Evolutionary conservation across 352 stramenopile genomes (phyloP), one percentile per base, ranked within the genome.

Genomic region (Blastocystis sp.): DNA sequence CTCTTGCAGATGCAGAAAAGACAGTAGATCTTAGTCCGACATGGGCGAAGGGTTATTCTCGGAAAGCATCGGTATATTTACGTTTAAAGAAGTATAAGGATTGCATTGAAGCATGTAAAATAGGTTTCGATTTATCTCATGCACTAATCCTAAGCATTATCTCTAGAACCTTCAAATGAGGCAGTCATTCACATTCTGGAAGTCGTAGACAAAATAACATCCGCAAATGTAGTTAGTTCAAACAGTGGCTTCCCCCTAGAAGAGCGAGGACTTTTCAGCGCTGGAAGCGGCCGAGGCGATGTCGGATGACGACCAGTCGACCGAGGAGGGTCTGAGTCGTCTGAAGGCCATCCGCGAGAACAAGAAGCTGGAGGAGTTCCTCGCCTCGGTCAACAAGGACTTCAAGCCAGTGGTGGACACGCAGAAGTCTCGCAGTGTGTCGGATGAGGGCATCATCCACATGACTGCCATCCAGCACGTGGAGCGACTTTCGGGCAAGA

Each of bases 1-100:
- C 70, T 8, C 91, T 92, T 6, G 92, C 95, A 47, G 90, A 93
- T 4, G 91, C 91, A 0, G 84, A 90, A 41, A 91, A 93, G 61
- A 91, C 92, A 66, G 47, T 92, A 9, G 90, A 94, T 69, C 34
- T 90, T 54, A 63, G 66, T 88, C 77, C 77, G 55, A 88, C 62
- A 34, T 88, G 77, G 77, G 53, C 39, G 20, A 76, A 79, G 37
- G 62, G 77, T 1, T 88, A 88, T 45, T 88, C 77, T n/a, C 39
- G 77, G 7, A 79, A 88, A 37, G 77, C 77, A 37, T 77, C 56
- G 0, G 77, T 79, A 15, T 88, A 68, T 77, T 53, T 88, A 34
- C 77, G 77, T 29, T 41, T 88, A 37, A 88, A 88, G 56, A 88
- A 88, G 34, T 76, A 79, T 29, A 79, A 88, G 18, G 62, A 88